Evolutionary conservation across 441 rosid genomes (phyloP).

Genomic region (Syzygium malaccense): DNA sequence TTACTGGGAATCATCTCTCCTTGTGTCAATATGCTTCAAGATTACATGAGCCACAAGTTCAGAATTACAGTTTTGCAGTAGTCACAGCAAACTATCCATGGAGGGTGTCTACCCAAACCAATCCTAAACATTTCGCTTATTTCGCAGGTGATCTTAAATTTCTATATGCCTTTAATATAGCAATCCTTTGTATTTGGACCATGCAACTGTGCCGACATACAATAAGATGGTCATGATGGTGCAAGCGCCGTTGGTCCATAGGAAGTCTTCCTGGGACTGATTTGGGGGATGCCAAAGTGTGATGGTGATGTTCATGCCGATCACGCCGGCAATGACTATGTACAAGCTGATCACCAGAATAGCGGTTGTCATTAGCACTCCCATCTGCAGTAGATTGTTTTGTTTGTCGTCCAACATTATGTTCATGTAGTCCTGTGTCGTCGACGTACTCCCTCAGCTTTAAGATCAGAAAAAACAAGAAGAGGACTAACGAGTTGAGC

Average conservation of each 20-base stretch:
- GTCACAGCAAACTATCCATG: not conserved
- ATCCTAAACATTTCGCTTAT: not conserved
- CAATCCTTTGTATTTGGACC: constrained; percentile 71
- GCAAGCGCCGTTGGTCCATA: constrained; percentile 64
- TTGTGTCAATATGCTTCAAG: not conserved
- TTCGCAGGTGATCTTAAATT: not conserved
- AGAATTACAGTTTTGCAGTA: not conserved
- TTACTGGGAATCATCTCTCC: not conserved
- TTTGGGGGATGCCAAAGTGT: constrained; percentile 18
- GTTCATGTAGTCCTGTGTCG: too few species aligned
- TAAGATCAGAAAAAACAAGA: not conserved
- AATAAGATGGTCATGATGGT: constrained; percentile 41
- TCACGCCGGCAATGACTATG: constrained; percentile 39
- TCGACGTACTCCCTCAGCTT: constrained; percentile 48
- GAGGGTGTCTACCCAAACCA: not conserved
- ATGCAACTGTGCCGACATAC: constrained; percentile 61
- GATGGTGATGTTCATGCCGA: constrained; percentile 68
- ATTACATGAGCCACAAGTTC: not conserved
- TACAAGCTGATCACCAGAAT: constrained; percentile 47
- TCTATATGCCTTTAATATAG: constrained; percentile 25
- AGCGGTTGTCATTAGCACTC: constrained; percentile 68
- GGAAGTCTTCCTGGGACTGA: constrained; percentile 28
- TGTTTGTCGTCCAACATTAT: too few species aligned
- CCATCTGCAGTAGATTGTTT: constrained; percentile 79
- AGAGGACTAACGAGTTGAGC: not conserved